Percentiles rank a stretch among this genome's conserved stretches.
Evolutionary conservation across 23 red algal species (phyloP).

Genomic region (Pyropia haitanensis): DNA sequence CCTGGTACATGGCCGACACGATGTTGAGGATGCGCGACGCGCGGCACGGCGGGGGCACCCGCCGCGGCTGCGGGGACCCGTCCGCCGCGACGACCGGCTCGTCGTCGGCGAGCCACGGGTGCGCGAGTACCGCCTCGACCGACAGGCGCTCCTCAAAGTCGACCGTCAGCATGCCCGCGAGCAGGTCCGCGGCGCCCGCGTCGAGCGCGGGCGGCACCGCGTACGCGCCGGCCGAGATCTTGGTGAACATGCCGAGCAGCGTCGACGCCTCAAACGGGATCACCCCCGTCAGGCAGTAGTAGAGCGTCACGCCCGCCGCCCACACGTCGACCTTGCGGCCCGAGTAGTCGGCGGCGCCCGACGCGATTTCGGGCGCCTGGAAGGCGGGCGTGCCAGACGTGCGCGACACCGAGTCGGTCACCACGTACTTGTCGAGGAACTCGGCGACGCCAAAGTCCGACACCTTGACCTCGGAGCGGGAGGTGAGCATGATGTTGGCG

Average conservation of each 20-base stretch:
- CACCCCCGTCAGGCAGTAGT: conserved; percentile 65
- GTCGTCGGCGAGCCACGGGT: conserved; percentile 43
- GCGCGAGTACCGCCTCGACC: conserved; percentile 35
- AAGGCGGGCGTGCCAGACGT: conserved; percentile 93
- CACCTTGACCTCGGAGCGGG: conserved; percentile 70
- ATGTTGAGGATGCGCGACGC: conserved; percentile 43
- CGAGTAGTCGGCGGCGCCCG: conserved; percentile 65
- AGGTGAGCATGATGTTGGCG: conserved; percentile 83
- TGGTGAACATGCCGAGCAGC: conserved; percentile 68
- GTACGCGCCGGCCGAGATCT: conserved; percentile 63
- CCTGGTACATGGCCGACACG: conserved; percentile 38
- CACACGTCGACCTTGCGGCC: conserved; percentile 93
- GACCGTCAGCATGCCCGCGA: conserved; percentile 43
- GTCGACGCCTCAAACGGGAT: conserved; percentile 84
- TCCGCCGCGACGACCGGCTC: conserved; percentile 7
- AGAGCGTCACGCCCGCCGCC: conserved; percentile 89
- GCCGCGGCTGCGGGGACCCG: conserved; percentile 21
- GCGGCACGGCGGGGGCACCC: conserved; percentile 34
- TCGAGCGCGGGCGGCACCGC: conserved; percentile 41
- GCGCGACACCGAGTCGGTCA: conserved; percentile 59
- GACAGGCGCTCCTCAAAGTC: conserved; percentile 33
- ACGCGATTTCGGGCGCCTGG: conserved; percentile 96
- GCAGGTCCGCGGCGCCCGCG: conserved; percentile 43
- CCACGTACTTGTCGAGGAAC: conserved; percentile 82
- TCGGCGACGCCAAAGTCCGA: conserved; percentile 99